A percentile compares a stretch with the other conserved stretches of the same genome.
phyloP scores from a whole-genome alignment of 805 yeast species.

The Jamesozyma piceae region DNA sequence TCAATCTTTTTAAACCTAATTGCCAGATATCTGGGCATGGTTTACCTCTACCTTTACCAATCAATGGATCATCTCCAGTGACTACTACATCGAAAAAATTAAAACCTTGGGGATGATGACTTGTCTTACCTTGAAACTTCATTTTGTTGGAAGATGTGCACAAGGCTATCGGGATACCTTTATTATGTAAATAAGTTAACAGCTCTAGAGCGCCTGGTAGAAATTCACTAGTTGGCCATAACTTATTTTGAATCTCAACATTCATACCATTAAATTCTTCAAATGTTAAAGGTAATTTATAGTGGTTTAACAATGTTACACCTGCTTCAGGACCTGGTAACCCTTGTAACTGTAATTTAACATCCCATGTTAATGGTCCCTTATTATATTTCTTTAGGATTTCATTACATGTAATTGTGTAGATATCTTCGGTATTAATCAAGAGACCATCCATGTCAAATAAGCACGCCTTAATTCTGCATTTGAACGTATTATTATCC shows the following conservation, averaged over 20 bases:
- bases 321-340: slow-evolving; percentile 77
- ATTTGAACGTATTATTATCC: neutral
- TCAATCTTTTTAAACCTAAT: slow-evolving; percentile 63
- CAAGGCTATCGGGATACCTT: slow-evolving; percentile 69
- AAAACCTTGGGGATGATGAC: slow-evolving; percentile 55
- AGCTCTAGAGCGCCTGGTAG: slow-evolving; percentile 82
- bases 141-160: slow-evolving; percentile 72
- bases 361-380: slow-evolving; percentile 83
- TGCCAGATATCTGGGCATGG: slow-evolving; percentile 93
- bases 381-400: slow-evolving; percentile 59
- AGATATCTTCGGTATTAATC: slow-evolving; percentile 84
- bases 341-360: slow-evolving; percentile 82
- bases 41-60: slow-evolving; percentile 81
- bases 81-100: slow-evolving; percentile 61
- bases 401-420: slow-evolving; percentile 68
- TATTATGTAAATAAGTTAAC: slow-evolving; percentile 41
- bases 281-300: slow-evolving; percentile 56
- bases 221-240: slow-evolving; percentile 58
- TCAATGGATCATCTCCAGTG: slow-evolving; percentile 81
- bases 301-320: slow-evolving; percentile 53
- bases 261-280: slow-evolving; percentile 52
- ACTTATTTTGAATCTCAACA: slow-evolving; percentile 38
- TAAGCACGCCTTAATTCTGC: slow-evolving; percentile 27
- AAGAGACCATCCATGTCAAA: slow-evolving; percentile 91
- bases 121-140: slow-evolving; percentile 65